Conservation (phyloP, 768 basidiomycete species). For the Lyophyllum decastes region DNA sequence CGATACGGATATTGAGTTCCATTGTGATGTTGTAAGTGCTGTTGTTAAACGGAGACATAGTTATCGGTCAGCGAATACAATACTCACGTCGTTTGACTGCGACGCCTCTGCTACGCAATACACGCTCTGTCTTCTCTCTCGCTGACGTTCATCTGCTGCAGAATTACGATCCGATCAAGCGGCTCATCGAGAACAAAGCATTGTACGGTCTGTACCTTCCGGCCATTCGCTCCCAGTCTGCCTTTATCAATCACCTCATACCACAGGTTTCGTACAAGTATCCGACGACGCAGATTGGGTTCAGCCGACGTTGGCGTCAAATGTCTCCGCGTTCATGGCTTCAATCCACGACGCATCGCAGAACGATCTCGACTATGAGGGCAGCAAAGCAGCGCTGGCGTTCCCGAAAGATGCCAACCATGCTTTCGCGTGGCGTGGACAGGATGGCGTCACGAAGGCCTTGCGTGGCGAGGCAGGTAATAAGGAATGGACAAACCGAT, state of each 20-base stretch:
- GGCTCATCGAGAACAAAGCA: conserved; percentile 22
- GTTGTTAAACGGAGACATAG: too few species aligned
- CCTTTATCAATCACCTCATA: neutral
- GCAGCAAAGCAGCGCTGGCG: neutral
- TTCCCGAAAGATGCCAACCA: conserved; percentile 25
- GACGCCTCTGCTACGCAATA: too few species aligned
- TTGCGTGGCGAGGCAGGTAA: conserved; percentile 24
- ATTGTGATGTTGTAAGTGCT: conserved; percentile 29
- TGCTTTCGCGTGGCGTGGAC: conserved; percentile 24
- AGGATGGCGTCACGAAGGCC: conserved; percentile 21
- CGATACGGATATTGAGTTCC: conserved; percentile 32
- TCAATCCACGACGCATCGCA: neutral
- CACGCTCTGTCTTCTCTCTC: too few species aligned
- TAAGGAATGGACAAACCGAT: conserved; percentile 25
- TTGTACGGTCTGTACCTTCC: conserved; percentile 21
- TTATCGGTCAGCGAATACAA: too few species aligned
- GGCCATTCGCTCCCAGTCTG: neutral
- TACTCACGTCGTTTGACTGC: too few species aligned
- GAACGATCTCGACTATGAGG: neutral
- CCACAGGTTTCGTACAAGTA: conserved; percentile 28
- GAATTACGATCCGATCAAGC: conserved; percentile 30
- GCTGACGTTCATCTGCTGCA: neutral
- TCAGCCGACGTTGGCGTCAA: conserved; percentile 26
- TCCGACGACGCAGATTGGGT: conserved; percentile 26
- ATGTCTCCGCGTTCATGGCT: conserved; percentile 26